phyloP scores from a whole-genome alignment of 192 early-diverging fungal species.

The Coemansia asiatica region DNA sequence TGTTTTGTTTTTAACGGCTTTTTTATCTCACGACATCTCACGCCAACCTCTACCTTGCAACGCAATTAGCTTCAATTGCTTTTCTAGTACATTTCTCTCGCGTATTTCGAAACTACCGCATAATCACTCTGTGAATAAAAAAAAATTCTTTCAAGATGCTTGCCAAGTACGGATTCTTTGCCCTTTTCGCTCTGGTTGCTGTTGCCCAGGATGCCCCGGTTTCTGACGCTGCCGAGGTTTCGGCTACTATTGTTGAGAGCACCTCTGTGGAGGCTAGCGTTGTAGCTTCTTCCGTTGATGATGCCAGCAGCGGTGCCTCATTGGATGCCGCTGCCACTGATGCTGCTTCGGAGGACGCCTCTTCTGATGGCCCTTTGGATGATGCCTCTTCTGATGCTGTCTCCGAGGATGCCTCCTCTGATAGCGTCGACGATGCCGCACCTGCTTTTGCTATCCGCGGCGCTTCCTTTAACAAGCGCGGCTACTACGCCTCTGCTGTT shows the following conservation, averaged over 20 bases:
- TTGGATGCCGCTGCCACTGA: background rate
- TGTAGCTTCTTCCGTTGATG: background rate
- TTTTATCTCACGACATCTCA: background rate
- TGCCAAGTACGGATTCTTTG: slow-evolving; percentile 16
- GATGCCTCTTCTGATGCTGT: background rate
- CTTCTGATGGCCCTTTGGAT: background rate
- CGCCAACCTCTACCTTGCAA: background rate
- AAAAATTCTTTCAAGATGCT: slow-evolving; percentile 8
- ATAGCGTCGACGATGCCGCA: background rate
- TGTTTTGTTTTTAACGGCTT: background rate
- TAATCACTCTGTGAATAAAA: too few species aligned
- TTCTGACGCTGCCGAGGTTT: background rate
- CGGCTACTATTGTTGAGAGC: slow-evolving; percentile 1
- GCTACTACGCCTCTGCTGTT: slow-evolving; percentile 4
- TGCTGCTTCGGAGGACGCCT: background rate
- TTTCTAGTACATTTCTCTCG: background rate
- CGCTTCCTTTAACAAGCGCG: background rate
- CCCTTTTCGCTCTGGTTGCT: slow-evolving; percentile 4
- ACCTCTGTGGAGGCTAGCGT: slow-evolving; percentile 2
- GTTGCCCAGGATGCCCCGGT: slow-evolving; percentile 5
- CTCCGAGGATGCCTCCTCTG: background rate
- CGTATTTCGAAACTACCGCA: background rate
- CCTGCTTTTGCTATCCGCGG: slow-evolving; percentile 4
- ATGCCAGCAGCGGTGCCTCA: background rate
- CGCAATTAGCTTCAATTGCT: background rate